phyloP scores from a whole-genome alignment of 345 rosid genomes.

The Eucalyptus coolabah region DNA sequence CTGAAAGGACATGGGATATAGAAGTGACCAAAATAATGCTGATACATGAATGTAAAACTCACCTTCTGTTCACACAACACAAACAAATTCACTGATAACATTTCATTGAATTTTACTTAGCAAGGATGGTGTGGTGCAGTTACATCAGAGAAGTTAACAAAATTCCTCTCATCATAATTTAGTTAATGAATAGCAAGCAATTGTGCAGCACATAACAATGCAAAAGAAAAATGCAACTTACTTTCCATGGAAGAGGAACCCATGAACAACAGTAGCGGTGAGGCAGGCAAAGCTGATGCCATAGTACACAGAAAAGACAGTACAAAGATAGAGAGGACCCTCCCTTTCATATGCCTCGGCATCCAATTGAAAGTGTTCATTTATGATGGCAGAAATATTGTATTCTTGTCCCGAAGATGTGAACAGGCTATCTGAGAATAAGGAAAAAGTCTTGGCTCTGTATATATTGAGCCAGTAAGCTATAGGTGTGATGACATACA shows the following conservation, averaged over 20 bases:
- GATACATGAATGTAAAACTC: background rate
- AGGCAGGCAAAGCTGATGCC: constrained; percentile 50
- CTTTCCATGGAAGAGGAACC: constrained; percentile 58
- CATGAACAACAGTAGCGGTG: constrained; percentile 50
- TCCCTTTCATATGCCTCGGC: constrained; percentile 29
- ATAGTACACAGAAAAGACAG: constrained; percentile 29
- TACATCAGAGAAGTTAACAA: background rate
- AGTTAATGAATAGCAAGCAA: background rate
- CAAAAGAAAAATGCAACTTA: background rate
- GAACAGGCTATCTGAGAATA: constrained; percentile 58
- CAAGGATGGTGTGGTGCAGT: background rate
- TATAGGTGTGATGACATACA: constrained; percentile 40
- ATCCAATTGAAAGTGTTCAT: constrained; percentile 35
- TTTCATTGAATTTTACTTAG: background rate
- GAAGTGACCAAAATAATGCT: background rate
- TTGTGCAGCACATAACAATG: background rate
- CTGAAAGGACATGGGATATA: background rate
- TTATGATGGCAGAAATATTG: constrained; percentile 40
- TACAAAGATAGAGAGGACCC: constrained; percentile 50
- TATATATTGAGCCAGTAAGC: constrained; percentile 43
- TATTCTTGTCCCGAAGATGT: constrained; percentile 29
- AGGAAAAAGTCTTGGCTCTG: constrained; percentile 49
- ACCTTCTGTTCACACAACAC: background rate
- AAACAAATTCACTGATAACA: background rate
- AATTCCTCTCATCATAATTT: background rate